A percentile compares a stretch with the other conserved stretches of the same genome.
These are phyloP conservation scores for Globisporangium megalacanthum DNA, from an alignment of 352 stramenopile genomes.

Conservation along the genomic window DNA sequence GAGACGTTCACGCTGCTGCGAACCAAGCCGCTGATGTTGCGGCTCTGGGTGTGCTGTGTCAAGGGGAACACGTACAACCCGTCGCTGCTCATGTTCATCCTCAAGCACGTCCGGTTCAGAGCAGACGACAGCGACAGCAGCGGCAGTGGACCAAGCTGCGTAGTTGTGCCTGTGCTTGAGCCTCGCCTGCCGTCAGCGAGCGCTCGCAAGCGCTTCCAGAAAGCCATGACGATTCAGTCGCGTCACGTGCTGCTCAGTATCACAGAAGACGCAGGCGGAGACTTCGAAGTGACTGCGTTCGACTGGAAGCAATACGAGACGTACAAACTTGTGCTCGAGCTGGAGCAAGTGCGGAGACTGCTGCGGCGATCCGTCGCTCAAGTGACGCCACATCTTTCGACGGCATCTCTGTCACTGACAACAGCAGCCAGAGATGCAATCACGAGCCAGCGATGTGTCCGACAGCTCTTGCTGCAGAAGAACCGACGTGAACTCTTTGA, in stretches of 20 bases:
- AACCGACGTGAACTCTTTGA: conserved; percentile 41
- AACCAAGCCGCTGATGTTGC: conserved; percentile 38
- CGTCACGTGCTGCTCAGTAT: conserved; percentile 46
- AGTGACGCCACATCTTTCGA: too few species aligned
- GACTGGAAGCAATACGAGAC: conserved; percentile 32
- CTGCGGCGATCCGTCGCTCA: conserved; percentile 9
- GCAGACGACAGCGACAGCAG: background rate
- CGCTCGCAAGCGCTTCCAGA: conserved; percentile 20
- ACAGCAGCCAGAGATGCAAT: too few species aligned
- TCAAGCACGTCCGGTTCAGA: conserved; percentile 35
- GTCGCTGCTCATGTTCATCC: conserved; percentile 34
- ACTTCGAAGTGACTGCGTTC: conserved; percentile 39
- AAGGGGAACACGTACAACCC: conserved; percentile 62
- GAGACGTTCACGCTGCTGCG: conserved; percentile 29
- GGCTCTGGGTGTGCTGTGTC: conserved; percentile 61
- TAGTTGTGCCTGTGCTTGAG: conserved; percentile 5
- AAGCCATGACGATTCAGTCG: conserved; percentile 25
- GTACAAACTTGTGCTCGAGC: conserved; percentile 44
- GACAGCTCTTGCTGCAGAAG: conserved; percentile 24
- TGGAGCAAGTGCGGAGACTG: conserved; percentile 32
- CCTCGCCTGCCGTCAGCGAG: background rate
- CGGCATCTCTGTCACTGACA: too few species aligned
- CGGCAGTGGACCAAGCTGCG: background rate
- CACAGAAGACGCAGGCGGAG: conserved; percentile 25
- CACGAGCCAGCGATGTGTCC: too few species aligned